Conservation (phyloP, 805 yeast genomes). For the Lipomyces anomalus region DNA sequence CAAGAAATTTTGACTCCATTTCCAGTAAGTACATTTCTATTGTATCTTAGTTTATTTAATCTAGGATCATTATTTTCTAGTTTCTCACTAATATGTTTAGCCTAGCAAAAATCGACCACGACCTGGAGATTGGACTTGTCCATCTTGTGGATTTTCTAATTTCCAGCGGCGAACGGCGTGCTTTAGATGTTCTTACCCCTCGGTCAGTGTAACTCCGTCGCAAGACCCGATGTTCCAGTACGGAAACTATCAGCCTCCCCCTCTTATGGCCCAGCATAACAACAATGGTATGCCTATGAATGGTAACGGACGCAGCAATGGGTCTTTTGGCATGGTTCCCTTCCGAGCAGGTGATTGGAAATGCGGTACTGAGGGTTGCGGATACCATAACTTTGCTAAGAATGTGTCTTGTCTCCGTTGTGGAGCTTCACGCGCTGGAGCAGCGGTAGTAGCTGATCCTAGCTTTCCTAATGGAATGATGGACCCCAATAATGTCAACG, state of each 20-base stretch:
- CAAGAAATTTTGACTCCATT: conserved; percentile 76
- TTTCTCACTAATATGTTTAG: conserved; percentile 1
- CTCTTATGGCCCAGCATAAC: conserved; percentile 12
- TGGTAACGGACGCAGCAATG: conserved; percentile 26
- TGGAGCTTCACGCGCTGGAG: conserved; percentile 58
- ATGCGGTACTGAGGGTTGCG: conserved; percentile 70
- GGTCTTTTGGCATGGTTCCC: conserved; percentile 55
- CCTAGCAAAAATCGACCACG: conserved; percentile 80
- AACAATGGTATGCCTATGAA: conserved; percentile 18
- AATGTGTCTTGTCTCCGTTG: conserved; percentile 82
- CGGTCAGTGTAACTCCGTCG: conserved; percentile 58
- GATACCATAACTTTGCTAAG: conserved; percentile 89
- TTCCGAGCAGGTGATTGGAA: conserved; percentile 98
- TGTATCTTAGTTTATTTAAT: neutral
- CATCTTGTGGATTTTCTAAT: conserved; percentile 90
- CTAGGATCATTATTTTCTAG: neutral
- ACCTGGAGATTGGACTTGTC: conserved; percentile 99
- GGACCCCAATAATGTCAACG: conserved; percentile 17
- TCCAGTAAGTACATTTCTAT: conserved; percentile 39
- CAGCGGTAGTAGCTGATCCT: conserved; percentile 28
- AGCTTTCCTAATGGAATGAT: conserved; percentile 23
- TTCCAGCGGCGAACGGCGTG: conserved; percentile 93
- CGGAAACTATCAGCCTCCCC: conserved; percentile 24
- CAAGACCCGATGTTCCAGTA: conserved; percentile 51
- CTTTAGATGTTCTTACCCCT: conserved; percentile 87